These are phyloP conservation scores for Ophiostoma novo-ulmi DNA, from an alignment of 2,329 filamentous ascomycete species.

Conservation along the genomic window DNA sequence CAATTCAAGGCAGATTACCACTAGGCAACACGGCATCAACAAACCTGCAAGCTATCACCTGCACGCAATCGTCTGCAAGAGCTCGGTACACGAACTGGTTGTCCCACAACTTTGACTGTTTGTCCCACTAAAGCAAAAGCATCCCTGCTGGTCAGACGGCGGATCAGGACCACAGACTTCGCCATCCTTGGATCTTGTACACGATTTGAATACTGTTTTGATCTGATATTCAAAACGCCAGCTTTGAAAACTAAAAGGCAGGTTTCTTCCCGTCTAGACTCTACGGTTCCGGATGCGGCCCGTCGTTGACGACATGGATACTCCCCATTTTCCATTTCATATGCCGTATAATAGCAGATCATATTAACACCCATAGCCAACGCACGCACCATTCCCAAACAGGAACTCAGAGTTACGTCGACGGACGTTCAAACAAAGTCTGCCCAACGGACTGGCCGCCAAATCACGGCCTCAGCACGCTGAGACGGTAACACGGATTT, in stretches of 20 bases:
- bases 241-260: neutral
- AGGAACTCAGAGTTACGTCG: neutral
- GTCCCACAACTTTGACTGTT: slow-evolving; percentile 6
- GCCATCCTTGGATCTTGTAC: neutral
- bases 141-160: neutral
- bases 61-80: neutral
- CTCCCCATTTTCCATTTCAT: neutral
- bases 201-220: neutral
- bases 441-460: neutral
- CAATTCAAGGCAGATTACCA: neutral
- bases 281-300: too few species aligned
- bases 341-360: neutral
- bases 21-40: neutral
- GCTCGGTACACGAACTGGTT: slow-evolving; percentile 2
- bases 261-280: neutral
- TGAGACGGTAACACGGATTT: neutral
- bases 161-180: neutral
- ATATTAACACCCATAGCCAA: neutral
- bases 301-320: neutral
- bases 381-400: slow-evolving; percentile 11
- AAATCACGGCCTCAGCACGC: neutral
- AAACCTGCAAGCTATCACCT: neutral
- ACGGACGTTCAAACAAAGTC: slow-evolving; percentile 9
- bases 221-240: too few species aligned
- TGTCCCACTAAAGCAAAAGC: neutral